phyloP scores from a whole-genome alignment of 2,329 filamentous ascomycete genomes.

The Aspergillus glaucus region DNA sequence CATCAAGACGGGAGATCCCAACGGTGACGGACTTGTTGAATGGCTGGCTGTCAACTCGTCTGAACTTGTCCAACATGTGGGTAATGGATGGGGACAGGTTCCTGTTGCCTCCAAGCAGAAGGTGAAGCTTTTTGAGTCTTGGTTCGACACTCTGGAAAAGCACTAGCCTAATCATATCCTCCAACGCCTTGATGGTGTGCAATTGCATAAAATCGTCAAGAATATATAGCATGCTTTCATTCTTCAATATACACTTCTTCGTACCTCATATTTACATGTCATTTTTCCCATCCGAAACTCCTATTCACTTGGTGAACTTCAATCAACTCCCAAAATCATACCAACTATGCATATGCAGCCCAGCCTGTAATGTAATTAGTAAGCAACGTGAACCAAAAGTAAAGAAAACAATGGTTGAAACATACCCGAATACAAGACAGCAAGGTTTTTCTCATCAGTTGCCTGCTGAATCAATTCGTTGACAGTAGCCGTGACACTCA shows the following conservation, averaged over 20 bases:
- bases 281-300: too few relatives aligned
- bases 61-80: conserved; percentile 2
- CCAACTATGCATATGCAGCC: conserved; percentile 43
- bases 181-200: too few relatives aligned
- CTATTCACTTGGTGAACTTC: too few relatives aligned
- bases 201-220: neutral
- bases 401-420: conserved; percentile 7
- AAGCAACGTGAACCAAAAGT: neutral
- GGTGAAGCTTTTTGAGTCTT: neutral
- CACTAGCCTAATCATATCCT: too few relatives aligned
- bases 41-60: neutral
- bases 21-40: conserved; percentile 8
- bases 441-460: conserved; percentile 85
- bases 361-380: conserved; percentile 34
- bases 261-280: too few relatives aligned
- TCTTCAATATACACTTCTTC: too few relatives aligned
- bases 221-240: too few relatives aligned
- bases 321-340: neutral
- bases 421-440: conserved; percentile 76
- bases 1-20: conserved; percentile 25
- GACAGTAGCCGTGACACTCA: conserved; percentile 91
- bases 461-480: conserved; percentile 97
- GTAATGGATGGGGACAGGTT: conserved; percentile 3
- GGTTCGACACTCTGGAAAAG: neutral
- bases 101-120: neutral